Evolutionary conservation across 2,329 filamentous ascomycete species (phyloP), one percentile per base, ranked within the genome.

Genomic region (Fusarium multiceps): DNA sequence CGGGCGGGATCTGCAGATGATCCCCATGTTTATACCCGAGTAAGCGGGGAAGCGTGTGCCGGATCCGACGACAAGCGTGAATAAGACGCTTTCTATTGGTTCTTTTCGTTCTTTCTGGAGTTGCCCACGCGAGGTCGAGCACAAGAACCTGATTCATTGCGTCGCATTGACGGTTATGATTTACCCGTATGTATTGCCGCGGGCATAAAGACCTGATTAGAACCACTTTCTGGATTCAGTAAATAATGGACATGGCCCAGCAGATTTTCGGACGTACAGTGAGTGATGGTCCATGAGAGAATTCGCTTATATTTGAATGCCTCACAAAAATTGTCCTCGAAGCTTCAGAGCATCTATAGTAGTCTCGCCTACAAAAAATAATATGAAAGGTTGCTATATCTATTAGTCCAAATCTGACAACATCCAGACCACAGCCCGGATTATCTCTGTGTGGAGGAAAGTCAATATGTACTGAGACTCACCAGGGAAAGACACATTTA

Each of bases 31-130:
- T n/a, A 50, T 50, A 49, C 41, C 59, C 61, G 61, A 64, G 28
- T 51, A 64, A 64, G 61, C 61, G 61, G 59, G 61, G 40, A 65
- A 62, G 28, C 20, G 13, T 21, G 51, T 50, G 60, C 61, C 61
- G 61, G 45, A 59, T 59, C 51, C 51, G 30, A 65, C 27, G n/a
- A 45, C 20, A 28, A 21, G 45, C 51, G 30, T 64, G 43, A 34
- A 46, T 45, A 50, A 46, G 40, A 28, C 21, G 13, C 13, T 23
- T 30, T 50, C 40, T 3, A 64, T 64, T 64, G 61, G 61, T n/a
- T 46, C 2, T 37, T 12, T 6, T 10, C 2, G 30, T 9, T 25
- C n/a, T 16, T 40, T 13, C 30, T 59, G 5, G 27, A 41, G 51
- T 32, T 12, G 25, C n/a, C 21, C 51, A 48, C 16, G 27, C 25